Conservation (phyloP, 169 alveolate genomes). For the Plasmodium gonderi region DNA sequence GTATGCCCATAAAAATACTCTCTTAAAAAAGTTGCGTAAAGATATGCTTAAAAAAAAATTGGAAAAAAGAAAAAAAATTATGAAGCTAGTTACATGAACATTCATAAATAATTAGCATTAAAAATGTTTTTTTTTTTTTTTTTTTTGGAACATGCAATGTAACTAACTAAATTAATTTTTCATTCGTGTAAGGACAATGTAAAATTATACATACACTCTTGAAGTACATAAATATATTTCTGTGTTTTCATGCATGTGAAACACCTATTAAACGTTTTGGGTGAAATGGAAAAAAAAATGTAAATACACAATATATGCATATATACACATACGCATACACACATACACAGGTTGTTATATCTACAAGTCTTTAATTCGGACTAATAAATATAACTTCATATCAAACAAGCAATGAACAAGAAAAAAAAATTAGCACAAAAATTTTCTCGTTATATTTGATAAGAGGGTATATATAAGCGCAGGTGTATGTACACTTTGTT, state of each 20-base stretch:
- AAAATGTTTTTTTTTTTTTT: neutral
- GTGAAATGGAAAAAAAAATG: neutral
- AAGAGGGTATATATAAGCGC: neutral
- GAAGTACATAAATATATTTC: neutral
- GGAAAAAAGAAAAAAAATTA: neutral
- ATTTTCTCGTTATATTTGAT: neutral
- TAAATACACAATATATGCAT: neutral
- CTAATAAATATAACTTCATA: neutral
- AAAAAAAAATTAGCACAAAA: neutral
- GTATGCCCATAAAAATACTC: neutral
- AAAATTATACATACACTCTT: neutral
- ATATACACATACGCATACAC: neutral
- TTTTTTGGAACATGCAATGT: neutral
- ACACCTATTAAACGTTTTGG: neutral
- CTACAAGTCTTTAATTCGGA: neutral
- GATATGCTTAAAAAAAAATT: neutral
- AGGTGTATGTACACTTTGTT: neutral
- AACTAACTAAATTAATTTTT: neutral
- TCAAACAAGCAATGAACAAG: neutral
- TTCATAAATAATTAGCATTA: neutral
- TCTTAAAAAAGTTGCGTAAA: neutral
- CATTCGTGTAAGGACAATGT: neutral
- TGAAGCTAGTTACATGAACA: neutral
- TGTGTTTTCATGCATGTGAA: neutral
- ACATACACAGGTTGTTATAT: neutral